A percentile compares a stretch with the other conserved stretches of the same genome.
These are phyloP conservation scores for Trametes cinnabarina DNA, from an alignment of 768 basidiomycete species.

Conservation along the genomic window DNA sequence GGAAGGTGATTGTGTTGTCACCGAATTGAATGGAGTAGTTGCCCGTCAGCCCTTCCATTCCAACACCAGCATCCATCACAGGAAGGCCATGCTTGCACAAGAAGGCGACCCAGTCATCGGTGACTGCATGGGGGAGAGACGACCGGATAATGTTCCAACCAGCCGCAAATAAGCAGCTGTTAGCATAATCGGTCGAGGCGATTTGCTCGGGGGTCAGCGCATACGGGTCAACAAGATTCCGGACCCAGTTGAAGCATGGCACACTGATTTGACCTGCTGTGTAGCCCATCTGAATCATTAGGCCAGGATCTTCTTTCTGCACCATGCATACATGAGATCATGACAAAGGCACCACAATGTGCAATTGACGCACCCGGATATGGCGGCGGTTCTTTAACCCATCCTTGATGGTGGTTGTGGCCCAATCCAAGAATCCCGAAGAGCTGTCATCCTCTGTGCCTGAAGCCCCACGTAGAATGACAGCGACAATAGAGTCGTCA, in stretches of 20 bases:
- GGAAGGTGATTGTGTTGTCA: neutral
- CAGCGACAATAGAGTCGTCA: neutral
- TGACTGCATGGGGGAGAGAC: neutral
- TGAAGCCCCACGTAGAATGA: neutral
- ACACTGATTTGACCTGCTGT: neutral
- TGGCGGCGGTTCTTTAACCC: neutral
- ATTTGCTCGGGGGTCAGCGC: neutral
- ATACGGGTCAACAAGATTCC: neutral
- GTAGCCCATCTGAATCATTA: neutral
- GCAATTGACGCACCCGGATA: neutral
- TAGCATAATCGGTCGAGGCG: neutral
- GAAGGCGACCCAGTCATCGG: neutral
- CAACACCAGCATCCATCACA: neutral
- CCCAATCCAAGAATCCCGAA: neutral
- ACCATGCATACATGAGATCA: neutral
- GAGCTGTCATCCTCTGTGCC: neutral
- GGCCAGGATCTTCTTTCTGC: neutral
- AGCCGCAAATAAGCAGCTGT: neutral
- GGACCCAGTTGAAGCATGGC: neutral
- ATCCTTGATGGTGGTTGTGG: neutral
- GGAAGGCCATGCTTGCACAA: neutral
- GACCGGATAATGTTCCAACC: neutral
- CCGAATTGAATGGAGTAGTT: neutral
- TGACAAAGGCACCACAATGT: neutral
- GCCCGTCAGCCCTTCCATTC: neutral